A percentile compares a stretch with the other conserved stretches of the same genome.
Conservation (phyloP, 768 basidiomycete species). For the Thelephora ganbajun region DNA sequence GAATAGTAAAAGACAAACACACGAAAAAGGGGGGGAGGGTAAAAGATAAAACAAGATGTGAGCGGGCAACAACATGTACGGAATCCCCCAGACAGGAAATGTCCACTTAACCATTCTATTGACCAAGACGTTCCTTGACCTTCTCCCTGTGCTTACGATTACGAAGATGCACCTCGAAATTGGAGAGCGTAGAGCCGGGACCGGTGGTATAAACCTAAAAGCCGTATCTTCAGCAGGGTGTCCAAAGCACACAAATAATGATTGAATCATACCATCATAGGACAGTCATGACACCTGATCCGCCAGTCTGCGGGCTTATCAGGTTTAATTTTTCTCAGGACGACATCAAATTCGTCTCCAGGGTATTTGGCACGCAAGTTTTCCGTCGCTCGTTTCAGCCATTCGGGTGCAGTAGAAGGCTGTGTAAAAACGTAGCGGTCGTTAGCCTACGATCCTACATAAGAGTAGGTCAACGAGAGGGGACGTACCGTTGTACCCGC, state of each 20-base stretch:
- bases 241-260: not conserved
- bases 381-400: slow-evolving; percentile 58
- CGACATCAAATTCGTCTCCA: slow-evolving; percentile 72
- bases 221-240: slow-evolving; percentile 6
- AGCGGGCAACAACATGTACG: too few relatives aligned
- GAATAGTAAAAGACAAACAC: slow-evolving; percentile 5
- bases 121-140: slow-evolving; percentile 40
- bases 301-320: slow-evolving; percentile 71
- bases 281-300: slow-evolving; percentile 83
- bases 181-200: slow-evolving; percentile 70
- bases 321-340: slow-evolving; percentile 43
- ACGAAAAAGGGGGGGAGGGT: slow-evolving; percentile 5
- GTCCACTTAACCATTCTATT: slow-evolving; percentile 1
- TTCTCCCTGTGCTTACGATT: slow-evolving; percentile 69
- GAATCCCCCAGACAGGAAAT: not conserved
- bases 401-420: slow-evolving; percentile 39
- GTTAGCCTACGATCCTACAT: slow-evolving; percentile 5
- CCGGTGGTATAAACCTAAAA: slow-evolving; percentile 83
- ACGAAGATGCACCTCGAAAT: slow-evolving; percentile 88
- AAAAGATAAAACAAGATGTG: slow-evolving; percentile 4
- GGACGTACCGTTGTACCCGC: slow-evolving; percentile 5
- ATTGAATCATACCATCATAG: slow-evolving; percentile 61
- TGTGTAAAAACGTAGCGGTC: slow-evolving; percentile 3
- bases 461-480: slow-evolving; percentile 5
- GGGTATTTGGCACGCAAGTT: slow-evolving; percentile 60